Base-by-base conservation (phyloP, 495 filamentous ascomycete species). In the Clohesyomyces aquaticus region DNA sequence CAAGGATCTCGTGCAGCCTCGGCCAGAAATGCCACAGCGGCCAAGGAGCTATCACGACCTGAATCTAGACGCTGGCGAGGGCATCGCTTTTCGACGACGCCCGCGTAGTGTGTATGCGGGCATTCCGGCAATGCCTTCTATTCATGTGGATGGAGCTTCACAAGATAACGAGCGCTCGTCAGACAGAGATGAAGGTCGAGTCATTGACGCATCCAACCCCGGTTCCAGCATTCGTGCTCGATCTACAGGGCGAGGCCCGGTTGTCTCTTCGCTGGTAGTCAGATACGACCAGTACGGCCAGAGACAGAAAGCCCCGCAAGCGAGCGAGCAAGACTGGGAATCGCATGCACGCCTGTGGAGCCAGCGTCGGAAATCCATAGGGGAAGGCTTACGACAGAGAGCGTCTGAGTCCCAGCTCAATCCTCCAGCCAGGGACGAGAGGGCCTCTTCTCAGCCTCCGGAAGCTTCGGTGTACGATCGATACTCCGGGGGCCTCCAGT, bases 401-500 rank as follows among this genome's bases (percentile, higher is more conserved):
- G 38, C 54, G 10, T 23, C 25, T 22, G 47, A 49, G 3, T 32
- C 47, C 2, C 52, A 51, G 59, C 18, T 9, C 2, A 47, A 6
- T 14, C 25, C 60, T 42, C 47, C 61, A 18, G 23, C 28, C 8
- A 32, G 9, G 9, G 25, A 22, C 16, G 18, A 43, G 1, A 29
- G 32, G 16, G 56, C 42, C 16, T 56, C 54, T 28, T 32, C 47
- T 2, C 49, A 53, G n/a, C 49, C 55, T 4, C 54, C 29, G 21
- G 26, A 46, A 35, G 52, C 47, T 11, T 35, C 32, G 19, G 47
- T 32, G 14, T 74, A 63, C 21, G 77, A 75, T 51, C 75, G 78
- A 16, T 80, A 78, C 53, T 59, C 66, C 50, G 78, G 78, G 23
- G 77, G 78, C 10, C 58, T 79, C n/a, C 35, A 66, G 22, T 81